phyloP scores from a whole-genome alignment of 2,329 filamentous ascomycete genomes.

The Lecanicillium sp. region DNA sequence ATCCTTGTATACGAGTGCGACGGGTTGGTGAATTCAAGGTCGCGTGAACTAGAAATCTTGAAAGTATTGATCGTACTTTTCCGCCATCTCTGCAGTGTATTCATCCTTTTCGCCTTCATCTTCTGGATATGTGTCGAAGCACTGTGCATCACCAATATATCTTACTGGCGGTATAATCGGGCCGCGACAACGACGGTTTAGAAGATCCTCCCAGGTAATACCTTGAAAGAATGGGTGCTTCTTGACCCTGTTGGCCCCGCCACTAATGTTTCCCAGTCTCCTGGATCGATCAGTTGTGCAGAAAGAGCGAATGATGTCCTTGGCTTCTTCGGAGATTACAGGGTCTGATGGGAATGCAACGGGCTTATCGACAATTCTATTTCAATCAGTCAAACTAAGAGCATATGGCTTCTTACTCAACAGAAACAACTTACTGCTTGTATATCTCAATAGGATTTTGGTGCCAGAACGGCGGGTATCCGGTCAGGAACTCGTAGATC shows the following conservation, averaged over 20 bases:
- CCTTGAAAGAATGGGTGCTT: slow-evolving; percentile 66
- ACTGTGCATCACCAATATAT: slow-evolving; percentile 66
- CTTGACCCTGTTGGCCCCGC: slow-evolving; percentile 65
- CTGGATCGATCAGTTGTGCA: slow-evolving; percentile 74
- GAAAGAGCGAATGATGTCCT: slow-evolving; percentile 66
- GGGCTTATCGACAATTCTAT: slow-evolving; percentile 69
- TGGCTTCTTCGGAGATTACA: slow-evolving; percentile 56
- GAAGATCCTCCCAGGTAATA: slow-evolving; percentile 67
- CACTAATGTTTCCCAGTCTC: slow-evolving; percentile 69
- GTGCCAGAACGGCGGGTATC: slow-evolving; percentile 82
- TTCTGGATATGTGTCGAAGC: slow-evolving; percentile 78
- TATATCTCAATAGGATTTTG: slow-evolving; percentile 83
- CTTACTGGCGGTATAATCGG: slow-evolving; percentile 70
- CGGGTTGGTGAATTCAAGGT: no score
- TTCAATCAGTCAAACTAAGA: slow-evolving; percentile 8
- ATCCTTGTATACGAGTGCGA: no score
- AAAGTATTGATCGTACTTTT: slow-evolving; percentile 64
- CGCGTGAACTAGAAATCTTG: slow-evolving; percentile 49
- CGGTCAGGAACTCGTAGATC: slow-evolving; percentile 77
- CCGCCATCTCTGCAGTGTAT: slow-evolving; percentile 61
- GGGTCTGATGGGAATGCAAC: slow-evolving; percentile 65
- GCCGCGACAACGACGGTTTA: slow-evolving; percentile 53
- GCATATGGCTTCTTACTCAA: slow-evolving; percentile 5
- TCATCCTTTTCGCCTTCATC: slow-evolving; percentile 56
- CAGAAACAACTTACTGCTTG: slow-evolving; percentile 51